Percentiles rank a stretch among this genome's conserved stretches.
phyloP scores from a whole-genome alignment of 2,329 filamentous ascomycete genomes.

The Fusarium agapanthi region DNA sequence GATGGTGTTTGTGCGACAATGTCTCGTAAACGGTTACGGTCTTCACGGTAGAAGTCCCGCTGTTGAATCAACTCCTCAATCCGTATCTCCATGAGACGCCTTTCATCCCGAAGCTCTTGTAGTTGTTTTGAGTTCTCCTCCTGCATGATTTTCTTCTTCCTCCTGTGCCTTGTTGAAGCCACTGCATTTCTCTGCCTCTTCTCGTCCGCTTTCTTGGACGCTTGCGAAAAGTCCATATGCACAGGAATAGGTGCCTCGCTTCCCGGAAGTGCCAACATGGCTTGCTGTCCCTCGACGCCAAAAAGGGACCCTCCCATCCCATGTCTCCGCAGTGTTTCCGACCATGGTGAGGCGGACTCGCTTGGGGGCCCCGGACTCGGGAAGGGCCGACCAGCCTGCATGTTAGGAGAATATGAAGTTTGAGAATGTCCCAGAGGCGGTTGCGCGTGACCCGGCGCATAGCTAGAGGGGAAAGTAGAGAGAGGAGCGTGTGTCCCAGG shows the following conservation, averaged over 20 bases:
- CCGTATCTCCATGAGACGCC: slow-evolving; percentile 68
- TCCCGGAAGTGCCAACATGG: slow-evolving; percentile 51
- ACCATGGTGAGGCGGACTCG: slow-evolving; percentile 44
- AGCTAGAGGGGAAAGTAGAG: slow-evolving; percentile 33
- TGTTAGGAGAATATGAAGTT: slow-evolving; percentile 29
- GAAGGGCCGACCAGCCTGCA: slow-evolving; percentile 34
- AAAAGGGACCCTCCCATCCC: slow-evolving; percentile 39
- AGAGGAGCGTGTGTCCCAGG: slow-evolving; percentile 40
- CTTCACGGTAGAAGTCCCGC: slow-evolving; percentile 75
- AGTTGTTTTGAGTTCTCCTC: slow-evolving; percentile 75
- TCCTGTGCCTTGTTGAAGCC: slow-evolving; percentile 83
- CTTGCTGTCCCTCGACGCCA: slow-evolving; percentile 48
- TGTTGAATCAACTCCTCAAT: slow-evolving; percentile 54
- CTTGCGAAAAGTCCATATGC: slow-evolving; percentile 81
- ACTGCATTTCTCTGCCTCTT: slow-evolving; percentile 87
- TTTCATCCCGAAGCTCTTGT: slow-evolving; percentile 72
- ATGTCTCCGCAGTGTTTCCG: slow-evolving; percentile 46
- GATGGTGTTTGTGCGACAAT: slow-evolving; percentile 68
- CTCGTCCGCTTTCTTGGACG: slow-evolving; percentile 83
- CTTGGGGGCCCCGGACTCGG: slow-evolving; percentile 29
- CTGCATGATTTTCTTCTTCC: slow-evolving; percentile 84
- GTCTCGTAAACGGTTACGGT: slow-evolving; percentile 77
- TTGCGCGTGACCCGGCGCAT: slow-evolving; percentile 27
- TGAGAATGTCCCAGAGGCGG: slow-evolving; percentile 30
- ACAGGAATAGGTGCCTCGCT: slow-evolving; percentile 60